phyloP scores from a whole-genome alignment of 768 basidiomycete species.

The Inosperma sp. region DNA sequence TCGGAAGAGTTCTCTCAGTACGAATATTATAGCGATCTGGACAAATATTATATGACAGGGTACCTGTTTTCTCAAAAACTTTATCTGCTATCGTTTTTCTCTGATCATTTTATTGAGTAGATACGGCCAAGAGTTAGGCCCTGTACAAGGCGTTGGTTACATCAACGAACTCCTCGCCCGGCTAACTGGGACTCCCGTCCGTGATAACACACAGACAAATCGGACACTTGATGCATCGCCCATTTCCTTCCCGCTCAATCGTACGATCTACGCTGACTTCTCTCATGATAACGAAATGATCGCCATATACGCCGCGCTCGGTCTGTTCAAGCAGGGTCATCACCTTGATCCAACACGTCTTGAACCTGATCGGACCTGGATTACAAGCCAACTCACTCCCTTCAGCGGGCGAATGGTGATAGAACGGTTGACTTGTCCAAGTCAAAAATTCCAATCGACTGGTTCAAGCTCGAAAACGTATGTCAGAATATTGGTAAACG shows the following conservation, averaged over 20 bases:
- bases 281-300: constrained; percentile 85
- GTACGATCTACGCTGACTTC: constrained; percentile 71
- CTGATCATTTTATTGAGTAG: constrained; percentile 28
- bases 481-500: constrained; percentile 76
- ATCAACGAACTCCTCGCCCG: constrained; percentile 86
- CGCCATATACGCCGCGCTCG: constrained; percentile 66
- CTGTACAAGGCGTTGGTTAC: constrained; percentile 81
- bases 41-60: constrained; percentile 79
- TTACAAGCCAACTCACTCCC: constrained; percentile 58
- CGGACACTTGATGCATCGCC: constrained; percentile 59
- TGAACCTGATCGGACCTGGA: constrained; percentile 44
- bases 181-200: constrained; percentile 57
- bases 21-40: constrained; percentile 68
- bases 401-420: constrained; percentile 73
- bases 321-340: constrained; percentile 39
- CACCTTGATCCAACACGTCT: constrained; percentile 32
- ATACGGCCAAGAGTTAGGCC: constrained; percentile 65
- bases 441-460: constrained; percentile 5
- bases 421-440: constrained; percentile 58
- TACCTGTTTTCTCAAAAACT: constrained; percentile 25
- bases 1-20: constrained; percentile 57
- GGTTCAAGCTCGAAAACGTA: constrained; percentile 26
- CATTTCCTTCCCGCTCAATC: constrained; percentile 66
- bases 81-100: background rate
- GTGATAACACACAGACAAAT: constrained; percentile 73